Evolutionary conservation across 345 rosid genomes (phyloP).

Genomic region (Balakata baccata): DNA sequence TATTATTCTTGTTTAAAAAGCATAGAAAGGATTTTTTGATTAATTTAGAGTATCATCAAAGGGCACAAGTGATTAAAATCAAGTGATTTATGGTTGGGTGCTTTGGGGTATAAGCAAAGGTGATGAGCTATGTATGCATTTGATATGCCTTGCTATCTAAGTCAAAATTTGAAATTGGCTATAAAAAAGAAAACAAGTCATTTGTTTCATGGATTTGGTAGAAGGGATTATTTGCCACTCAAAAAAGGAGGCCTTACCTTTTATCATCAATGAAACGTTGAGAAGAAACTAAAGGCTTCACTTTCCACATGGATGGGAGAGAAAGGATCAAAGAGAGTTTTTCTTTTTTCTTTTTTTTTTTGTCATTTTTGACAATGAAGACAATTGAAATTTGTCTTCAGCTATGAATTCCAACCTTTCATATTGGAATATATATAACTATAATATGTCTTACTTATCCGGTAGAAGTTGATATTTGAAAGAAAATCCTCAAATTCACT

Average conservation of each 20-base stretch:
- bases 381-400: conserved; percentile 36
- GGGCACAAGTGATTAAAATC: conserved; percentile 25
- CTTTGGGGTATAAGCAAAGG: conserved; percentile 92
- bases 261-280: conserved; percentile 46
- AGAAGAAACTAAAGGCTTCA: conserved; percentile 35
- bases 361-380: neutral
- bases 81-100: conserved; percentile 49
- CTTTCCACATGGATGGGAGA: conserved; percentile 22
- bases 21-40: conserved; percentile 28
- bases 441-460: neutral
- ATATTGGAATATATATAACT: neutral
- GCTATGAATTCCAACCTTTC: neutral
- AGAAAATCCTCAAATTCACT: neutral
- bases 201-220: conserved; percentile 46
- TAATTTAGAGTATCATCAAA: neutral
- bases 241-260: conserved; percentile 24
- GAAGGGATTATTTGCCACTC: conserved; percentile 31
- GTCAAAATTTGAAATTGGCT: conserved; percentile 36
- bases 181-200: neutral
- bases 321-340: conserved; percentile 7
- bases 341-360: neutral
- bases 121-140: conserved; percentile 27
- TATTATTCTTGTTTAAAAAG: conserved; percentile 60
- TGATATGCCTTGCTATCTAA: conserved; percentile 61
- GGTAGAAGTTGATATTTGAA: neutral